Evolutionary conservation across 2,329 filamentous ascomycete species (phyloP).

Genomic region (Endoconidiophora polonica): DNA sequence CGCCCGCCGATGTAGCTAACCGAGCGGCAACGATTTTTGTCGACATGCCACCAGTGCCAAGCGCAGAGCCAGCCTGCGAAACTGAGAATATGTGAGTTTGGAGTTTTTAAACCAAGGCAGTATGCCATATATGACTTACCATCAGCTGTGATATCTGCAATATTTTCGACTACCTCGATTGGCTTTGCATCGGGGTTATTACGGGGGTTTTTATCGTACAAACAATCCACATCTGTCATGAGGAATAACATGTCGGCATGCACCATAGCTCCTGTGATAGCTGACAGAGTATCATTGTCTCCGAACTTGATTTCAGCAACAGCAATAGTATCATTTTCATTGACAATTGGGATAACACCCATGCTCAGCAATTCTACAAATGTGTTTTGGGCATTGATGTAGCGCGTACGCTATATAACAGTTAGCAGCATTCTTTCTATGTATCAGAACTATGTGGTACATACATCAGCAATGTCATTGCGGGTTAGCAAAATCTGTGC

Average conservation of each 20-base stretch:
- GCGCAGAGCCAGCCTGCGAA: constrained; percentile 69
- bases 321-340: constrained; percentile 93
- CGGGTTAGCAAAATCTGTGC: constrained; percentile 88
- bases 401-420: constrained; percentile 56
- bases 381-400: constrained; percentile 92
- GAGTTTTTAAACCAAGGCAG: not conserved
- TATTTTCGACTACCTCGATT: constrained; percentile 86
- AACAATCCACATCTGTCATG: constrained; percentile 96
- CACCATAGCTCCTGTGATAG: constrained; percentile 93
- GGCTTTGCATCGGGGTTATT: constrained; percentile 69
- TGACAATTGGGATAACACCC: constrained; percentile 95
- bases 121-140: constrained; percentile 26
- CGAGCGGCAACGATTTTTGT: constrained; percentile 93
- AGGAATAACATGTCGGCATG: constrained; percentile 92
- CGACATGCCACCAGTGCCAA: constrained; percentile 93
- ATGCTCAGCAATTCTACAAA: constrained; percentile 79
- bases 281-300: constrained; percentile 93
- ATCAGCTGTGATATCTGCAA: constrained; percentile 65
- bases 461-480: constrained; percentile 87
- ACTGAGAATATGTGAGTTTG: constrained; percentile 31
- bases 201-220: constrained; percentile 92
- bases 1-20: constrained; percentile 81
- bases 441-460: constrained; percentile 16
- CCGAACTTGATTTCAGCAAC: constrained; percentile 99
- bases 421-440: constrained; percentile 7